Percentiles rank a stretch among this genome's conserved stretches.
Conservation (phyloP, 306 rosid genomes). For the Citrullus mucosospermus region DNA sequence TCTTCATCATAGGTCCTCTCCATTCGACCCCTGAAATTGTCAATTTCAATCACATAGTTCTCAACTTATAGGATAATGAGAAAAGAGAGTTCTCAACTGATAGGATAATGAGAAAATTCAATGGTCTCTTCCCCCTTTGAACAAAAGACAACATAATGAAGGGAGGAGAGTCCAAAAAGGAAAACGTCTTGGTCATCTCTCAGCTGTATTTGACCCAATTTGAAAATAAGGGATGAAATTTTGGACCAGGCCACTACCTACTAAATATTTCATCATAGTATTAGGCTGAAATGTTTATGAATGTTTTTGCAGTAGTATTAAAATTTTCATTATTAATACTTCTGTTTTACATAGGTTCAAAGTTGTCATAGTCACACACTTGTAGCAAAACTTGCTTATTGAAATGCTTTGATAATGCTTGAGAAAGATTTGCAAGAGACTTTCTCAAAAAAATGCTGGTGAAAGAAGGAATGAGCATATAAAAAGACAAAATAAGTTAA, state of each 20-base stretch:
- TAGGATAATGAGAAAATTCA: neutral
- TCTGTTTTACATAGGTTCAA: neutral
- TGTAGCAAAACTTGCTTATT: neutral
- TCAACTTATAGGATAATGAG: neutral
- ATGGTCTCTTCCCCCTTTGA: too few species aligned
- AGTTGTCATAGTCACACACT: neutral
- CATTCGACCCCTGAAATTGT: constrained; percentile 36
- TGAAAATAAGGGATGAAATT: neutral
- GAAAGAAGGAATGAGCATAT: neutral
- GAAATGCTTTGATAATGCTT: neutral
- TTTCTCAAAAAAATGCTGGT: neutral
- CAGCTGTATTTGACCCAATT: neutral
- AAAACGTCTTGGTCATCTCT: too few species aligned
- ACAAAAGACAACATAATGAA: too few species aligned
- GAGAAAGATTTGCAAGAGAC: neutral
- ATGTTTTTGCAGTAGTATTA: neutral
- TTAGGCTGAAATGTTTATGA: neutral
- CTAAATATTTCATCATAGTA: neutral
- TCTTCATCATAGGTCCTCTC: constrained; percentile 22
- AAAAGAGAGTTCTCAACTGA: neutral
- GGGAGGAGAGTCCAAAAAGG: too few species aligned
- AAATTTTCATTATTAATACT: neutral
- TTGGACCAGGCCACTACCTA: neutral
- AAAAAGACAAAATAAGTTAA: too few species aligned
- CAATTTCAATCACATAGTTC: neutral